Evolutionary conservation across 2,329 filamentous ascomycete genomes (phyloP).

Genomic region (Capronia epimyces): DNA sequence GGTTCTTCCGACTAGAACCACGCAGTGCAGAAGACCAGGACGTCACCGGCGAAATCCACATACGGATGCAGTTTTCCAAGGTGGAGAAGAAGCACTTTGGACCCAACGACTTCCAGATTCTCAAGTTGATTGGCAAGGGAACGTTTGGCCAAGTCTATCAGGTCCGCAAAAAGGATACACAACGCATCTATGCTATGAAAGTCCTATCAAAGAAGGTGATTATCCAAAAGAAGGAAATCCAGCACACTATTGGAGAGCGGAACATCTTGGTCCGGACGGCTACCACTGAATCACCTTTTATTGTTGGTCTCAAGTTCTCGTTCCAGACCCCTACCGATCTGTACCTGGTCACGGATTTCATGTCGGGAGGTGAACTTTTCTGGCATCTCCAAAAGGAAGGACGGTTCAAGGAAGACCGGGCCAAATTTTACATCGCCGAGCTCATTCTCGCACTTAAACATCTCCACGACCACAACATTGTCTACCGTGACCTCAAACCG

Average conservation of each 20-base stretch:
- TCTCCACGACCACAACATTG: constrained; percentile 92
- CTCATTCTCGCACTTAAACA: constrained; percentile 92
- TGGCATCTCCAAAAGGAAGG: constrained; percentile 98
- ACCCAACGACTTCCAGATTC: constrained; percentile 89
- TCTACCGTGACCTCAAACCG: constrained; percentile 94
- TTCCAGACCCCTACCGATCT: constrained; percentile 97
- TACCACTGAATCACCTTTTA: constrained; percentile 92
- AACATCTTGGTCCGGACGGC: constrained; percentile 97
- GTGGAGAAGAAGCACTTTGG: constrained; percentile 88
- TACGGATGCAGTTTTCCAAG: constrained; percentile 79
- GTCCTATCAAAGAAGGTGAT: constrained; percentile 99
- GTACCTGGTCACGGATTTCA: constrained; percentile 98
- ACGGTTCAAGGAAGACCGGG: constrained; percentile 85
- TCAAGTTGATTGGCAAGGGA: constrained; percentile 95
- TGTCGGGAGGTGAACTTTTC: constrained; percentile 97
- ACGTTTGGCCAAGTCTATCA: constrained; percentile 99
- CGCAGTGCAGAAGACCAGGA: constrained; percentile 73
- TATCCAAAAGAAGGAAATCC: constrained; percentile 98
- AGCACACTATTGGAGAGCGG: constrained; percentile 91
- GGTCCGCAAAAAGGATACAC: constrained; percentile 93
- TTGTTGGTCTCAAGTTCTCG: constrained; percentile 95
- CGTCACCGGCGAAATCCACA: constrained; percentile 78
- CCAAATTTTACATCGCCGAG: constrained; percentile 98
- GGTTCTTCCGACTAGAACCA: constrained; percentile 78
- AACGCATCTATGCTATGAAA: constrained; percentile 98